A percentile compares a stretch with the other conserved stretches of the same genome.
phyloP scores from a whole-genome alignment of 192 early-diverging fungal genomes.

The Gorgonomyces haynaldii region DNA sequence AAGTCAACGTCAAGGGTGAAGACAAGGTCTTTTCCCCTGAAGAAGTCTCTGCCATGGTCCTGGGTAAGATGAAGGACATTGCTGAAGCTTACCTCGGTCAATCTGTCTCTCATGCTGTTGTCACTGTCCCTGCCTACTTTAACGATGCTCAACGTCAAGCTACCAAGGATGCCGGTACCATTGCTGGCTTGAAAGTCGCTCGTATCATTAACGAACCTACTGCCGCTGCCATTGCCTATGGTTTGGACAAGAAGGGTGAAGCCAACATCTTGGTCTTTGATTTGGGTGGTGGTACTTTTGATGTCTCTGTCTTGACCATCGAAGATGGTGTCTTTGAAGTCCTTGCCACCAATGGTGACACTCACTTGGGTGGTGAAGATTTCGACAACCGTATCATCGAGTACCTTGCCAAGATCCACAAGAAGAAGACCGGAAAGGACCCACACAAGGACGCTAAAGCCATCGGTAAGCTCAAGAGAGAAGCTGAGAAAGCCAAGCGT shows the following conservation, averaged over 20 bases:
- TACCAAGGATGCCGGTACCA: slow-evolving; percentile 80
- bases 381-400: slow-evolving; percentile 93
- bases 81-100: slow-evolving; percentile 79
- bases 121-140: slow-evolving; percentile 97
- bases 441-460: slow-evolving; percentile 72
- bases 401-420: slow-evolving; percentile 85
- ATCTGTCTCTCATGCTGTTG: slow-evolving; percentile 81
- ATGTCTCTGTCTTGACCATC: slow-evolving; percentile 93
- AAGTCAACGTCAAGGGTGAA: slow-evolving; percentile 78
- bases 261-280: slow-evolving; percentile 92
- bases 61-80: slow-evolving; percentile 89
- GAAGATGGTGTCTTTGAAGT: slow-evolving; percentile 96
- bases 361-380: slow-evolving; percentile 96
- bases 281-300: slow-evolving; percentile 93
- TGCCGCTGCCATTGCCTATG: slow-evolving; percentile 91
- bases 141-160: slow-evolving; percentile 94
- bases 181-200: slow-evolving; percentile 70
- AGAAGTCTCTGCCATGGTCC: slow-evolving; percentile 96
- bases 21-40: slow-evolving; percentile 79
- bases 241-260: slow-evolving; percentile 87
- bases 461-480: slow-evolving; percentile 89
- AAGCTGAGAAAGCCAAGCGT: slow-evolving; percentile 96
- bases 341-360: slow-evolving; percentile 90
- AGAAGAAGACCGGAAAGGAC: slow-evolving; percentile 82
- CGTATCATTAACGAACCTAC: slow-evolving; percentile 93